Evolutionary conservation across 2,329 filamentous ascomycete genomes (phyloP).

Genomic region (Tolypocladium endophyticum): DNA sequence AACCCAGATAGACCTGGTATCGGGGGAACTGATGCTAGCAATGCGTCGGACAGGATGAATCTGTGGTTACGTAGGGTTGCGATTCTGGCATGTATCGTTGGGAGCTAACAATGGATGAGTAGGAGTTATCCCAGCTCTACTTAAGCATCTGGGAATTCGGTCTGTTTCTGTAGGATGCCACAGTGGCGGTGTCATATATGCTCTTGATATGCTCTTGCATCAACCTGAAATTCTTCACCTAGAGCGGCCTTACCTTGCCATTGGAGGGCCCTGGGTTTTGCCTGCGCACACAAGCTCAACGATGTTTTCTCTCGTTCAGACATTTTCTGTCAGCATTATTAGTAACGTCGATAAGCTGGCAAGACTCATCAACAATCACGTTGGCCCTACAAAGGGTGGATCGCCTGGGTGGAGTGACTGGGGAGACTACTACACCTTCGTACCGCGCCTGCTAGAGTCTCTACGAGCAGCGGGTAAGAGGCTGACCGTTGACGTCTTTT

Average conservation of each 20-base stretch:
- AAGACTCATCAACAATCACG: neutral
- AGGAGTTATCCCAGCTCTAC: conserved; percentile 18
- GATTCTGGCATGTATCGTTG: neutral
- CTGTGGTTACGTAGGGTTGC: conserved; percentile 14
- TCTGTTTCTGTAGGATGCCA: conserved; percentile 18
- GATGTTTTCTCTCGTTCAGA: neutral
- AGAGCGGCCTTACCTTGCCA: neutral
- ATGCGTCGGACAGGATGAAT: conserved; percentile 9
- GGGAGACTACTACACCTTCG: neutral
- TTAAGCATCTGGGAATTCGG: conserved; percentile 19
- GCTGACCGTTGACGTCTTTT: neutral
- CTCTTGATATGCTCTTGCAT: conserved; percentile 12
- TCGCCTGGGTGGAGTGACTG: neutral
- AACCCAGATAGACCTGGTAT: conserved; percentile 22
- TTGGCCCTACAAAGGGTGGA: neutral
- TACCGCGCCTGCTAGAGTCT: neutral
- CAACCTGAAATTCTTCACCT: neutral
- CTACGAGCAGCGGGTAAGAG: neutral
- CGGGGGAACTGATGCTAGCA: conserved; percentile 19
- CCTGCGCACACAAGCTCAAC: neutral
- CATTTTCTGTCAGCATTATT: neutral
- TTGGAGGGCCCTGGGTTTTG: neutral
- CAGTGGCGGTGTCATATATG: conserved; percentile 19
- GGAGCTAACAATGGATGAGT: neutral
- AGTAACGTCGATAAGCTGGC: neutral